phyloP scores from a whole-genome alignment of 2,329 filamentous ascomycete genomes.

The Paramyrothecium roridum region DNA sequence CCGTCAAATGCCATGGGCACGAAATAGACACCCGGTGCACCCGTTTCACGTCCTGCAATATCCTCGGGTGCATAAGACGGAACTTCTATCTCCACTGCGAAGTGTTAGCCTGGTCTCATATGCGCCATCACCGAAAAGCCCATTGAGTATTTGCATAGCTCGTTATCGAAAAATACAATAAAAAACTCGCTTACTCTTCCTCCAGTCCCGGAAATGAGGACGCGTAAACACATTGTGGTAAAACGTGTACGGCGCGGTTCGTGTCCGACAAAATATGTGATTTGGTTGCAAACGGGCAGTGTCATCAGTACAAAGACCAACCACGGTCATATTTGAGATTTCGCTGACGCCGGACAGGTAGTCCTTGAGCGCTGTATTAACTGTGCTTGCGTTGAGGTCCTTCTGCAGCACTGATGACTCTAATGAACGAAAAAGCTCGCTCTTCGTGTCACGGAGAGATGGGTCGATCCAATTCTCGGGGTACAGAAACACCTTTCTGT shows the following conservation, averaged over 20 bases:
- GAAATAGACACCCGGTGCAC: slow-evolving; percentile 1
- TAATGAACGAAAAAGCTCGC: background rate
- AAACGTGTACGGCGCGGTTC: background rate
- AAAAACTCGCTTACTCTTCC: background rate
- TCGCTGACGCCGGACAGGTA: slow-evolving; percentile 1
- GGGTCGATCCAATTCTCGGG: slow-evolving; percentile 9
- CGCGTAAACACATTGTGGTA: background rate
- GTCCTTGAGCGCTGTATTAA: background rate
- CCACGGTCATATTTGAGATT: background rate
- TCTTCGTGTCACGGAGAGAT: slow-evolving; percentile 5
- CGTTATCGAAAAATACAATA: background rate
- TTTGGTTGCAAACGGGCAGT: background rate
- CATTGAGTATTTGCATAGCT: too few species aligned
- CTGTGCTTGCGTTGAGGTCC: background rate
- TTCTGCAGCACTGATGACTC: slow-evolving; percentile 2
- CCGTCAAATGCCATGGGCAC: background rate
- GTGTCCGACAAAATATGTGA: background rate
- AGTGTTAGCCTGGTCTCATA: background rate
- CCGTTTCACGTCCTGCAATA: background rate
- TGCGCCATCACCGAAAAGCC: too few species aligned
- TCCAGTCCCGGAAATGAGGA: background rate
- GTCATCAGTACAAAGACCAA: background rate
- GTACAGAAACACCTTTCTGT: slow-evolving; percentile 5
- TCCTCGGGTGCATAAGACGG: background rate
- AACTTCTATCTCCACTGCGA: background rate